A percentile compares a stretch with the other conserved stretches of the same genome.
Evolutionary conservation across 768 basidiomycete genomes (phyloP).

Genomic region (Udeniomyces megalosporus): DNA sequence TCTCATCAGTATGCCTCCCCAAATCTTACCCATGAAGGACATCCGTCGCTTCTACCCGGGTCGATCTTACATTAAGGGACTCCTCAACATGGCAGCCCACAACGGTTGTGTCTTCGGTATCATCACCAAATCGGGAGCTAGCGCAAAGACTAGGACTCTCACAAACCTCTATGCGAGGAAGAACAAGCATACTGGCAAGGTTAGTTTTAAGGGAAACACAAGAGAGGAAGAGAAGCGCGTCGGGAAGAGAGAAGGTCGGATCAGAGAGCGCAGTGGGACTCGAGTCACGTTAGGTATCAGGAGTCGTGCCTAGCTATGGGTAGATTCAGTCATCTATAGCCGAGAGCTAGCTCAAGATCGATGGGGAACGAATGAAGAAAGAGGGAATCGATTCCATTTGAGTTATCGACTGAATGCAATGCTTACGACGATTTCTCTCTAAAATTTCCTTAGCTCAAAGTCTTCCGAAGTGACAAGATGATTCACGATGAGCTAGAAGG

Average conservation of each 20-base stretch:
- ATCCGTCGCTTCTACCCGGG: not conserved
- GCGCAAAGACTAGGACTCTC: constrained; percentile 5
- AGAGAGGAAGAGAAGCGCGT: not conserved
- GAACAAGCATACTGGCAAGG: not conserved
- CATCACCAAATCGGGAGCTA: constrained; percentile 5
- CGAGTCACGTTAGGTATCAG: no score
- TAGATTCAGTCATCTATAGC: no score
- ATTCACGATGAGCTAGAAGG: constrained; percentile 10
- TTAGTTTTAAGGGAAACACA: not conserved
- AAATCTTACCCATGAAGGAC: not conserved
- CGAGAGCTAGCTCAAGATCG: not conserved
- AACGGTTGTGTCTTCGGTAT: not conserved
- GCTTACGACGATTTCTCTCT: not conserved
- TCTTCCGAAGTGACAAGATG: not conserved
- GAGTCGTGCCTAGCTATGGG: no score
- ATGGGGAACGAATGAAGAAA: not conserved
- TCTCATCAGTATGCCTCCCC: not conserved
- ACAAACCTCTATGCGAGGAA: not conserved
- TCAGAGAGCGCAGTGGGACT: not conserved
- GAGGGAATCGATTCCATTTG: not conserved
- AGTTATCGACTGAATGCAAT: not conserved
- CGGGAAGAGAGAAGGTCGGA: not conserved
- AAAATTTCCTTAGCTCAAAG: not conserved
- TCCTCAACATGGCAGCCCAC: not conserved
- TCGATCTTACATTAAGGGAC: not conserved